Base-by-base conservation (phyloP, 768 basidiomycete species). In the Tylopilus subfusipes region DNA sequence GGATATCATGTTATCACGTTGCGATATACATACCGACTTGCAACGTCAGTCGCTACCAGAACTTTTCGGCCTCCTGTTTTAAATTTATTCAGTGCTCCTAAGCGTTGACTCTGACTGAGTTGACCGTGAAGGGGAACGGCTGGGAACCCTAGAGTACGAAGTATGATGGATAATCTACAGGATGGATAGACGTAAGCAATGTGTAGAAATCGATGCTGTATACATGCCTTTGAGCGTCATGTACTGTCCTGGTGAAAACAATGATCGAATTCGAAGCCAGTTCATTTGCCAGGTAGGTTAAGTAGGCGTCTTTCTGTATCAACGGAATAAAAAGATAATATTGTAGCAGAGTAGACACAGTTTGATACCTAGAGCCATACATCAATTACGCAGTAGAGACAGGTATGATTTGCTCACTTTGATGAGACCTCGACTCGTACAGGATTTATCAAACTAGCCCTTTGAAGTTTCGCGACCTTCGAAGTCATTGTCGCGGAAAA, bases 401-500 rank as follows among this genome's bases (percentile, higher is more conserved):
- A 16, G 47, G 11, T 43, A 16, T 13, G 7, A 14, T 29, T 38
- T 40, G 69, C 87, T 62, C 71, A 94, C 94, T 96, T 98, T 65
- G 88, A 82, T 8, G 90, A 88, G 3, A 98, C 93, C 70, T 98
- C 95, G 2, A 98, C 85, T 60, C 89, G 82, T 24, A 95, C 84
- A n/a, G 97, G 97, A 66, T 96, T 94, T 30, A 83, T 82, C 66
- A 98, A 76, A 76, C 92, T 94, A 30, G 97, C 95, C 50, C 96
- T 76, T 69, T 98, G 96, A 12, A 99, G 78, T 72, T 98, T 98
- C 12, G 90, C 93, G 4, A 99, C 93, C 73, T 98, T 98, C 14
- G 93, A 93, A 12, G 97, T 96, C 96, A 99, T 98, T 21, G 96
- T 98, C 7, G 96, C 97, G 13, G 96, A 98, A 75, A 94, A 99